Conservation (phyloP, 257 asterid genomes). For the Gardenia jasminoides region DNA sequence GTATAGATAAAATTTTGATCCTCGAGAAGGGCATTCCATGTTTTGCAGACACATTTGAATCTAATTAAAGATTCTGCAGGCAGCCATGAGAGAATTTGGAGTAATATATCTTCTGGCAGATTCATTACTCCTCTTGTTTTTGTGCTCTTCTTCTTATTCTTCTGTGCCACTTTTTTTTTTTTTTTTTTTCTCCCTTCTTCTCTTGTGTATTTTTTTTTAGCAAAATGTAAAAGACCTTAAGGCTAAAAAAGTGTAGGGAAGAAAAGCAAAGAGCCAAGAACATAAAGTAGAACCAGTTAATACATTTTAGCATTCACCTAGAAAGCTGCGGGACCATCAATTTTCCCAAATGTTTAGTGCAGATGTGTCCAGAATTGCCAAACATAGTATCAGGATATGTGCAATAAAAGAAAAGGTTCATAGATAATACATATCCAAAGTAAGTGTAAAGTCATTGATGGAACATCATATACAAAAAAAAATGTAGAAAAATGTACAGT, state of each 20-base stretch:
- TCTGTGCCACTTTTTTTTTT: background rate
- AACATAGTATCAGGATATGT: too few species aligned
- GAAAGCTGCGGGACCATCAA: constrained; percentile 1
- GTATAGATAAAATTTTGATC: constrained; percentile 30
- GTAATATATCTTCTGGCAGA: constrained; percentile 37
- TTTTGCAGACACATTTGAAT: constrained; percentile 48
- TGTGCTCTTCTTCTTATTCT: background rate
- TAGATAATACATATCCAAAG: too few species aligned
- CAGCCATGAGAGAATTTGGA: constrained; percentile 44
- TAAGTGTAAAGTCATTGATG: too few species aligned
- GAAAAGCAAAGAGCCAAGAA: background rate
- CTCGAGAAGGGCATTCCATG: constrained; percentile 37
- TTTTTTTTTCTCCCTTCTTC: background rate
- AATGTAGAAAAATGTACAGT: too few species aligned
- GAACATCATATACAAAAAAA: too few species aligned
- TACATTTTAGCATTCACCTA: background rate
- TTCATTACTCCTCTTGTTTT: constrained; percentile 22
- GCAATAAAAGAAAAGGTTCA: too few species aligned
- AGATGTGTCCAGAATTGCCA: background rate
- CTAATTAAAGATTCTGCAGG: constrained; percentile 34
- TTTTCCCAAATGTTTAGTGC: background rate
- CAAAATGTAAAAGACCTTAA: background rate
- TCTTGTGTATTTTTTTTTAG: background rate
- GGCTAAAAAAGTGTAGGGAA: background rate
- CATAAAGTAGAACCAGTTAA: background rate